Percentiles rank a stretch among this genome's conserved stretches.
Evolutionary conservation across 2,329 filamentous ascomycete species (phyloP).

Genomic region (Aspergillus brasiliensis): DNA sequence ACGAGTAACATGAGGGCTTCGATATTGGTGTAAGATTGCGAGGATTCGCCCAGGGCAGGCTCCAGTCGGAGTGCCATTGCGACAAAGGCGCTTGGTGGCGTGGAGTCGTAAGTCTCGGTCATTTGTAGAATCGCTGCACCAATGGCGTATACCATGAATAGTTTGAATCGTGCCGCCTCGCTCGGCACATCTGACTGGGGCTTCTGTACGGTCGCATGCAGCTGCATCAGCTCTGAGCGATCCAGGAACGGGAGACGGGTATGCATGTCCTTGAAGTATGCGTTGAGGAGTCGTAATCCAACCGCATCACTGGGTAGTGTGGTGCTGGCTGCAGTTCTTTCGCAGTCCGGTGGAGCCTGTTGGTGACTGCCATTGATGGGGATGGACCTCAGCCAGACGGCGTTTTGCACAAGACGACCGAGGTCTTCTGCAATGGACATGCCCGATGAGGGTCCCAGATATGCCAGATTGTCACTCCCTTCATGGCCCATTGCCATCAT

Average conservation of each 20-base stretch:
- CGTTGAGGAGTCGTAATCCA: slow-evolving; percentile 18
- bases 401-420: slow-evolving; percentile 18
- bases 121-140: slow-evolving; percentile 22
- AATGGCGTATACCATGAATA: slow-evolving; percentile 28
- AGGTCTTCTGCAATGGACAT: slow-evolving; percentile 20
- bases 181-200: not conserved
- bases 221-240: not conserved
- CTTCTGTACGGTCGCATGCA: not conserved
- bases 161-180: slow-evolving; percentile 18
- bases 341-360: not conserved
- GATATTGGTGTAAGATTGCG: slow-evolving; percentile 17
- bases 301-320: slow-evolving; percentile 16
- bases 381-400: slow-evolving; percentile 15
- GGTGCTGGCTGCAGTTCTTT: not conserved
- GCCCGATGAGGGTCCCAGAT: slow-evolving; percentile 23
- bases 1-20: slow-evolving; percentile 28
- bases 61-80: slow-evolving; percentile 19
- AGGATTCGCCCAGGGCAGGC: slow-evolving; percentile 12
- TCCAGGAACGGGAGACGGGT: slow-evolving; percentile 22
- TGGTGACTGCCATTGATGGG: slow-evolving; percentile 12
- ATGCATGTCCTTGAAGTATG: slow-evolving; percentile 27
- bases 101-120: slow-evolving; percentile 21
- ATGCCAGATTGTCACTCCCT: slow-evolving; percentile 9
- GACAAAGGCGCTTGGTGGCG: slow-evolving; percentile 14
- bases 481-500: slow-evolving; percentile 9